phyloP scores from a whole-genome alignment of 192 early-diverging fungal species.

The Coemansia interrupta region DNA sequence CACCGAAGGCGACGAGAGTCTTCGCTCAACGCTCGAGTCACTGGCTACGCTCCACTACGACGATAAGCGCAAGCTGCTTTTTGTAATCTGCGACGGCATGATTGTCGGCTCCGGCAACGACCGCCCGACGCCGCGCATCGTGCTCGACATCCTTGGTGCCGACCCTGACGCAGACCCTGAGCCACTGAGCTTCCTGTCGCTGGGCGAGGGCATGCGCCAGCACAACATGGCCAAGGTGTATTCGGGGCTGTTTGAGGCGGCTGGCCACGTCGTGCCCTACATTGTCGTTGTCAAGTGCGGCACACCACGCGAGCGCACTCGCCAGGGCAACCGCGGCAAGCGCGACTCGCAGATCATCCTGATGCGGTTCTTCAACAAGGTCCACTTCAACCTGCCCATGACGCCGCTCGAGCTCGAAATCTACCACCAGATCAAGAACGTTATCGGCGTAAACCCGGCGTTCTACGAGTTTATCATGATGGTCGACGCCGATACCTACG shows the following conservation, averaged over 20 bases:
- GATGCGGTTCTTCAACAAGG: conserved; percentile 95
- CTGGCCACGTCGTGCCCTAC: conserved; percentile 89
- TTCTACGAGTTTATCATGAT: conserved; percentile 98
- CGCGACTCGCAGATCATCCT: conserved; percentile 98
- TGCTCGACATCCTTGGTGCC: conserved; percentile 93
- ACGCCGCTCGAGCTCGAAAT: conserved; percentile 94
- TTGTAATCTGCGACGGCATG: conserved; percentile 95
- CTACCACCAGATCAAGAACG: conserved; percentile 98
- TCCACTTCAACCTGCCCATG: conserved; percentile 93
- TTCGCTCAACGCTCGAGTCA: conserved; percentile 88
- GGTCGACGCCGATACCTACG: conserved; percentile 98
- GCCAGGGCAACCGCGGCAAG: conserved; percentile 98
- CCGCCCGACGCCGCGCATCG: conserved; percentile 91
- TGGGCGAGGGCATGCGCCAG: conserved; percentile 81
- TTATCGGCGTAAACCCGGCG: conserved; percentile 96
- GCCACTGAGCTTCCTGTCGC: conserved; percentile 78
- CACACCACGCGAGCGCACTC: conserved; percentile 70
- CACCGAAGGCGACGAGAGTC: conserved; percentile 90
- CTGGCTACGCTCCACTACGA: conserved; percentile 87
- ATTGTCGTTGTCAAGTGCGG: conserved; percentile 94
- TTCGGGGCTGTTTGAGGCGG: conserved; percentile 89
- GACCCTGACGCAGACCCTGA: conserved; percentile 82
- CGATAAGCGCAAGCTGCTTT: conserved; percentile 94
- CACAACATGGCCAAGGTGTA: conserved; percentile 97
- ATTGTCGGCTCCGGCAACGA: conserved; percentile 95